phyloP scores from a whole-genome alignment of 495 filamentous ascomycete species.

The Penicillium chermesinum region DNA sequence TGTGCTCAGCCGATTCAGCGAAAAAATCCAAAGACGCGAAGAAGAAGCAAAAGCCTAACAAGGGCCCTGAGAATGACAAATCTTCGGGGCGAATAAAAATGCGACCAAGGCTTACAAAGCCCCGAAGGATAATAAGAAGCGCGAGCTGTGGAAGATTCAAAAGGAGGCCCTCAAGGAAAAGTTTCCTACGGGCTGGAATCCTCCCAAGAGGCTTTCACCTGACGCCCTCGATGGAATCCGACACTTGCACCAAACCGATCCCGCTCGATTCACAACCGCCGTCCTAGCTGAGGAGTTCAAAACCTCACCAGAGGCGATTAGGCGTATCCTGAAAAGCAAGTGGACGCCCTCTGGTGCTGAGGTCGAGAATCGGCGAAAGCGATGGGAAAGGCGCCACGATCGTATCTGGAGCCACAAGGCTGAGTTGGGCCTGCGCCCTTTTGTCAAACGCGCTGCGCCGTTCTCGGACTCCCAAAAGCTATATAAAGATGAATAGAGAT shows the following conservation, averaged over 20 bases:
- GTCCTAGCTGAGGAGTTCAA: slow-evolving; percentile 75
- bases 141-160: slow-evolving; percentile 63
- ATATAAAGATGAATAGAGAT: slow-evolving; percentile 19
- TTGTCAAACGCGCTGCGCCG: slow-evolving; percentile 20
- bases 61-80: neutral
- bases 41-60: neutral
- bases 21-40: neutral
- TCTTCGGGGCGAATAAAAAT: slow-evolving; percentile 5
- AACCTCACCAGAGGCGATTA: slow-evolving; percentile 78
- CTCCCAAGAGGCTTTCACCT: slow-evolving; percentile 81
- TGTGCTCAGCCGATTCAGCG: neutral
- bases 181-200: slow-evolving; percentile 71
- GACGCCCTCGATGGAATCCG: slow-evolving; percentile 86
- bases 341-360: slow-evolving; percentile 69
- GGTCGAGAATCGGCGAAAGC: slow-evolving; percentile 50
- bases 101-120: slow-evolving; percentile 5
- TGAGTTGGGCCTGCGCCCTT: slow-evolving; percentile 60
- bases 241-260: slow-evolving; percentile 66
- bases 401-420: slow-evolving; percentile 70
- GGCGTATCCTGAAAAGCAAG: slow-evolving; percentile 77
- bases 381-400: slow-evolving; percentile 78
- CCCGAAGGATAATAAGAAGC: slow-evolving; percentile 25
- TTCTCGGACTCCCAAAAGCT: slow-evolving; percentile 24
- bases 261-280: slow-evolving; percentile 66
- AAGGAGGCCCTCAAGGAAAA: slow-evolving; percentile 66